Evolutionary conservation across 2,329 filamentous ascomycete species (phyloP).

Genomic region (Zarea fungicola): DNA sequence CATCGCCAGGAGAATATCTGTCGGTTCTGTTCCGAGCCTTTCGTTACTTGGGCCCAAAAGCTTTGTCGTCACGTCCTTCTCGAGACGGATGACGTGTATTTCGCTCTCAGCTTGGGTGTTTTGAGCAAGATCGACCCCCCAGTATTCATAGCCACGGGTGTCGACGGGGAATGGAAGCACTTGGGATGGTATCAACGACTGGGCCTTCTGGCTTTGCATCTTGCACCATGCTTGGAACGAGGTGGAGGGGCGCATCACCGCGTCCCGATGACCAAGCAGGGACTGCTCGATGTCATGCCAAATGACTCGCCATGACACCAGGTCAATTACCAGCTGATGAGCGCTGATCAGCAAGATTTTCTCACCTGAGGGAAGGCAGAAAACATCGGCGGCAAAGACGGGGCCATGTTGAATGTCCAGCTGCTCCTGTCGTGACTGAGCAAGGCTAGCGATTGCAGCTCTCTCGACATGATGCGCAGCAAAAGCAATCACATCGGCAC

Average conservation of each 20-base stretch:
- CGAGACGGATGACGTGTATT: not conserved
- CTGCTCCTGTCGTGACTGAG: constrained; percentile 10
- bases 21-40: constrained; percentile 28
- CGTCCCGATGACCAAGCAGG: constrained; percentile 9
- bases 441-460: not conserved
- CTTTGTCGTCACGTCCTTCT: constrained; percentile 8
- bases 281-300: constrained; percentile 16
- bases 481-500: too few relatives aligned
- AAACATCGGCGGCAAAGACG: constrained; percentile 18
- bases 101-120: not conserved
- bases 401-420: constrained; percentile 17
- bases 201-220: too few relatives aligned
- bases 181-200: too few relatives aligned
- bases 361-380: too few relatives aligned
- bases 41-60: constrained; percentile 24
- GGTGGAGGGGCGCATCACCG: constrained; percentile 10
- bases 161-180: too few relatives aligned
- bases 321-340: constrained; percentile 29
- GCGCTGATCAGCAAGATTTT: constrained; percentile 12
- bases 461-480: too few relatives aligned
- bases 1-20: constrained; percentile 34
- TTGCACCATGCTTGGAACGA: constrained; percentile 32
- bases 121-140: too few relatives aligned
- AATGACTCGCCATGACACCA: constrained; percentile 44
- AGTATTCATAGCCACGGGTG: too few relatives aligned